A percentile compares a stretch with the other conserved stretches of the same genome.
These are phyloP conservation scores for Capsicum chinense DNA, from an alignment of 257 asterid species.

Conservation along the genomic window DNA sequence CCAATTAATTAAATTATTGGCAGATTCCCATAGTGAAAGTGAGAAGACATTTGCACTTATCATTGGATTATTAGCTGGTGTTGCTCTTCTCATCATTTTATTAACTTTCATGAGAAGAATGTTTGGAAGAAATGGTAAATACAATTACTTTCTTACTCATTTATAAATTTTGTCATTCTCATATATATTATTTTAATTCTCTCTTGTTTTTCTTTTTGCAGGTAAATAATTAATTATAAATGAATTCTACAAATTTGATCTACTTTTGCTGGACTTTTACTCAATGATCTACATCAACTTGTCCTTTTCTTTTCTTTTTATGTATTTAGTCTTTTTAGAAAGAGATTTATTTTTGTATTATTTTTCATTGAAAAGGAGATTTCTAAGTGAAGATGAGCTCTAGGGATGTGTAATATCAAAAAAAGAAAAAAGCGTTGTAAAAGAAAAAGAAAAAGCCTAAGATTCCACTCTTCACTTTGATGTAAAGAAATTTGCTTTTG, in stretches of 20 bases:
- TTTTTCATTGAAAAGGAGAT: neutral
- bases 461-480: constrained; percentile 48
- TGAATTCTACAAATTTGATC: neutral
- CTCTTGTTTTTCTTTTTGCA: constrained; percentile 43
- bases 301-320: constrained; percentile 38
- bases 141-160: neutral
- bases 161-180: neutral
- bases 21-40: constrained; percentile 62
- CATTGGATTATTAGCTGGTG: constrained; percentile 81
- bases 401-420: constrained; percentile 12
- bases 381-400: neutral
- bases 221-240: constrained; percentile 68
- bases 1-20: neutral
- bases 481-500: constrained; percentile 42
- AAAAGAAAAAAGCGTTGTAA: constrained; percentile 27
- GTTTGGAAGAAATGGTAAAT: constrained; percentile 58
- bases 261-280: constrained; percentile 37
- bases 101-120: constrained; percentile 75
- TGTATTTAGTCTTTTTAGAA: constrained; percentile 31
- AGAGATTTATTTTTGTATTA: constrained; percentile 17
- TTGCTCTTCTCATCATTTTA: constrained; percentile 75
- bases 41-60: constrained; percentile 92
- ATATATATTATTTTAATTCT: neutral
- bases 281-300: constrained; percentile 45
- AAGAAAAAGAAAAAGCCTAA: constrained; percentile 28